Base-by-base conservation (phyloP, 2,329 filamentous ascomycete species). In the Dactylella cylindrospora region DNA sequence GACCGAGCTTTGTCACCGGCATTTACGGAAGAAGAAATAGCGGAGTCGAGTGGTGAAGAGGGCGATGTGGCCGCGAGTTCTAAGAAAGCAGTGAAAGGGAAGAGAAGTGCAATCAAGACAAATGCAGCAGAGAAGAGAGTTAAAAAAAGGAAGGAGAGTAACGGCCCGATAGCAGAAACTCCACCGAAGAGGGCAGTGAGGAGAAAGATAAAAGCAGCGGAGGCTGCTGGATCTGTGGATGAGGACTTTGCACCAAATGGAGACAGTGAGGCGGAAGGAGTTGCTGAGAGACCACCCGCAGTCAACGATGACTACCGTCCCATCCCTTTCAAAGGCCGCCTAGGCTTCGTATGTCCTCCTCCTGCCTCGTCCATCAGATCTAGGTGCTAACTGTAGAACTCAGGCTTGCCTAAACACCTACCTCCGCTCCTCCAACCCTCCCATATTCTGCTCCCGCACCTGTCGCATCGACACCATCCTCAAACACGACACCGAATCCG, bases 351-450 rank as follows among this genome's bases (percentile, higher is more conserved):
- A 73, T 75, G 84, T 73, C 1, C 13, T 41, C 52, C 55, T 32
- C 26, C 39, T 35, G 20, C 2, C 8, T 19, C 44, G 6, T 1
- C 2, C 13, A 29, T 17, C n/a, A 19, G 5, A 17, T 28, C 26
- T 2, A 8, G 20, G 8, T 19, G 10, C 15, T 29, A 13, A 9
- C 10, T 23, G 19, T 19, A 25, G 20, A 40, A 39, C 54, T 17
- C 7, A 84, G 87, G 90, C 91, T 8, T 96, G 90, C 70, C 76
- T 97, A 12, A 95, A 95, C 71, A 97, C 91, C 0, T 96, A 96
- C 71, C 78, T 97, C 1, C 85, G 91, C 36, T 80, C 81, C 46
- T 83, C 87, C 1, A 91, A 84, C 64, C 88, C 89, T 5, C 84
- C 91, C 0, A 83, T 97, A 1, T 97, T 96, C 73, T 87, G 84